phyloP scores from a whole-genome alignment of 371 early-diverging fungal genomes.

The Chytridium lagenaria region DNA sequence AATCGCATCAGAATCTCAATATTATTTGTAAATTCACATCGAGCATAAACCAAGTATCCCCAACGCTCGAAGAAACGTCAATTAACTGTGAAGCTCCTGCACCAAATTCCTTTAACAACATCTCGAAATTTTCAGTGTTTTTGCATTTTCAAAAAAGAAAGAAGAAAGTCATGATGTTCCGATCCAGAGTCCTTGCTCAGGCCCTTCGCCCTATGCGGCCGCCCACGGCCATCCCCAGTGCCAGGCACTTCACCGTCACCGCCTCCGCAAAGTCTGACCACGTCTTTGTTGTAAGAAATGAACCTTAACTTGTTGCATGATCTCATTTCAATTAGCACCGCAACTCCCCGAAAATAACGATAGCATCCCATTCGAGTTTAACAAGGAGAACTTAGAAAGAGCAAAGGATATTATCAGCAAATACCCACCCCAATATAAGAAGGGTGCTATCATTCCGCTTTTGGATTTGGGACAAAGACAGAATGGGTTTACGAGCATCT shows the following conservation, averaged over 20 bases:
- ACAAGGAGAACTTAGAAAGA: constrained; percentile 75
- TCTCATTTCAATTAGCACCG: constrained; percentile 69
- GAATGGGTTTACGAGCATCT: constrained; percentile 83
- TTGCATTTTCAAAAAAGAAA: no score
- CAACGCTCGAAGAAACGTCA: background rate
- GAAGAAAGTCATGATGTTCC: no score
- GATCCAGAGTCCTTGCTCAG: background rate
- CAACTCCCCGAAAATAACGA: constrained; percentile 91
- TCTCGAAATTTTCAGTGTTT: no score
- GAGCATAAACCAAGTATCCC: constrained; percentile 9
- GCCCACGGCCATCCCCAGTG: no score
- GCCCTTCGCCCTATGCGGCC: no score
- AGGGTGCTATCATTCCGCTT: constrained; percentile 95
- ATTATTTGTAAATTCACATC: background rate
- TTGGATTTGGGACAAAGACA: constrained; percentile 96
- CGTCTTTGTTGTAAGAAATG: constrained; percentile 8
- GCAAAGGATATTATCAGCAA: constrained; percentile 88
- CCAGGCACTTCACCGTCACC: background rate
- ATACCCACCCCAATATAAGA: constrained; percentile 97
- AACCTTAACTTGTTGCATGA: background rate
- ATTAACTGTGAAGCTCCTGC: background rate
- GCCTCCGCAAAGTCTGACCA: constrained; percentile 3
- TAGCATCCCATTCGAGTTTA: constrained; percentile 85
- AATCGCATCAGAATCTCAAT: background rate
- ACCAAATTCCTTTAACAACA: background rate